A percentile compares a stretch with the other conserved stretches of the same genome.
Evolutionary conservation across 2,329 filamentous ascomycete species (phyloP).

Genomic region (Helminthosporium solani): DNA sequence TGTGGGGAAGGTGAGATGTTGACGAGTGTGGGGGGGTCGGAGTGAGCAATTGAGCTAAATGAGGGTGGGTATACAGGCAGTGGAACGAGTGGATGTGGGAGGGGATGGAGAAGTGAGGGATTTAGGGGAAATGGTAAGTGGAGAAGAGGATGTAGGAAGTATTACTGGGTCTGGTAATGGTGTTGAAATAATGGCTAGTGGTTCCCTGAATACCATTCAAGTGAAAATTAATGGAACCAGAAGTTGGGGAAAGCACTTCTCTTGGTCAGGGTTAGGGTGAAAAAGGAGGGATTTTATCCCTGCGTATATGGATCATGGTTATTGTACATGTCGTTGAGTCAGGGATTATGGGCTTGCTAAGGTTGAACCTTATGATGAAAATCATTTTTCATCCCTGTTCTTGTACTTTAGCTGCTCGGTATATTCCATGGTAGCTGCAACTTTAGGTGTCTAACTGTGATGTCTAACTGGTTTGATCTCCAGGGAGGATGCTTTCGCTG

Average conservation of each 20-base stretch:
- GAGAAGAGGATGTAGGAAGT: background rate
- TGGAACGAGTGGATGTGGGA: slow-evolving; percentile 6
- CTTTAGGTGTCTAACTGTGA: slow-evolving; percentile 36
- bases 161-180: background rate
- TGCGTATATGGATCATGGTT: no score
- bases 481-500: no score
- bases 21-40: background rate
- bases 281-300: no score
- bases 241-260: no score
- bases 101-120: slow-evolving; percentile 5
- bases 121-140: slow-evolving; percentile 3
- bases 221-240: no score
- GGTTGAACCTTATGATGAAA: background rate
- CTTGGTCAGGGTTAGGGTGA: no score
- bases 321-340: no score
- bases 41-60: slow-evolving; percentile 1
- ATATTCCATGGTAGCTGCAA: slow-evolving; percentile 35
- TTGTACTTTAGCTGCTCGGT: slow-evolving; percentile 3
- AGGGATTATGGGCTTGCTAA: background rate
- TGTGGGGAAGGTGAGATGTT: background rate
- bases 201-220: slow-evolving; percentile 2
- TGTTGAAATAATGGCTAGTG: background rate
- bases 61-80: slow-evolving; percentile 13
- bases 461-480: slow-evolving; percentile 34
- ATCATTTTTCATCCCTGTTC: no score